Base-by-base conservation (phyloP, 202 grass and related monocot species). In the Elaeis oleifera region DNA sequence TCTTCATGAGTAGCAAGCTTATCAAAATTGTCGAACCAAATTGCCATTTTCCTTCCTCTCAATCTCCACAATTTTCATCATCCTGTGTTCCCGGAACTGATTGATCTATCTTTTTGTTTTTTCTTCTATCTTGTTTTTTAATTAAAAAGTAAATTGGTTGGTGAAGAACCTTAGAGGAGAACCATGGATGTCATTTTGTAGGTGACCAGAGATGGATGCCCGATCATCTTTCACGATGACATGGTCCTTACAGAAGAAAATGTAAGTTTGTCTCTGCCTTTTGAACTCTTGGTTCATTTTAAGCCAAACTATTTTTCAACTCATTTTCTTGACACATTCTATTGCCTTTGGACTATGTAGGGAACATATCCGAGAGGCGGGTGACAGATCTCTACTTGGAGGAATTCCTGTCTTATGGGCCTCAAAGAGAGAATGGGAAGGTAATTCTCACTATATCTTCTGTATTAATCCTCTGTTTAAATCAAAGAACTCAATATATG, bases 81-180 rank as follows among this genome's bases (percentile, higher is more conserved):
- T 44, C 11, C 13, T 3, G 6, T 13, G 3, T 71, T 4, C 65
- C 67, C 49, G 22, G 55, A 67, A 82, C 79, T 86, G 67, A 82
- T 75, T 56, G 44, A 16, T 78, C 60, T 78, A 63, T 65, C 56
- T 79, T 13, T 75, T 57, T 49, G 69, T 28, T 48, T 53, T 52
- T 24, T 31, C 5, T 31, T 31, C 6, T 44, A 0, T 14, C 11
- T 11, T 44, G 1, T 9, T 44, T 44, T 44, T 13, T 3, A 24
- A 24, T 6, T 3, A 13, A 44, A 44, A 44, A 13, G 13, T 14
- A 13, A 11, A 44, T 44, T 44, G 28, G 11, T 44, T 44, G 1
- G 6, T 13, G 8, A 44, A 44, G 36, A 44, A 44, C 11, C 36
- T 44, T 9, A 44, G 7, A 44, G 8, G 36, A 44, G 36, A 44